Evolutionary conservation across 2,329 filamentous ascomycete genomes (phyloP).

Genomic region (Akanthomyces muscarius): DNA sequence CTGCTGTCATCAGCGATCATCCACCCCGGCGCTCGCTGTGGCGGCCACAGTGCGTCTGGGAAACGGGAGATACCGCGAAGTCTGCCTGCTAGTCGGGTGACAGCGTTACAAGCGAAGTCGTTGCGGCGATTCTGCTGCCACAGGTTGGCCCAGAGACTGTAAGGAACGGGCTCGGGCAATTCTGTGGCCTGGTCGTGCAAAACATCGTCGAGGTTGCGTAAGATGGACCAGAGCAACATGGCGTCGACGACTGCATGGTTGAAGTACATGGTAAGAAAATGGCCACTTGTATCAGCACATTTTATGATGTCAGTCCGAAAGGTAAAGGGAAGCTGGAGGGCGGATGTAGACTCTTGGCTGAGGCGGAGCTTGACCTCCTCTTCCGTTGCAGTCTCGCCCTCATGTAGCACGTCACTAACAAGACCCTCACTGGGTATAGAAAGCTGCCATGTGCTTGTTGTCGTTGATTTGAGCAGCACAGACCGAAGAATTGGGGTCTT

Average conservation of each 20-base stretch:
- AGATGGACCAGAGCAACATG: constrained; percentile 30
- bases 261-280: constrained; percentile 29
- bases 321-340: constrained; percentile 27
- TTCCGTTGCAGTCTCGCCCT: constrained; percentile 23
- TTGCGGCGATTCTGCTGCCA: constrained; percentile 29
- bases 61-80: constrained; percentile 35
- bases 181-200: constrained; percentile 21
- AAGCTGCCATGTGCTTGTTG: not conserved
- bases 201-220: constrained; percentile 31
- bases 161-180: constrained; percentile 26
- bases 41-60: constrained; percentile 30
- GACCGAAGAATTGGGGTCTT: constrained; percentile 7
- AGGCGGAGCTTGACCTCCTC: constrained; percentile 20
- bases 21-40: constrained; percentile 30
- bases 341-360: constrained; percentile 20
- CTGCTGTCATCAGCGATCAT: constrained; percentile 31
- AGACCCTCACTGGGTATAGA: constrained; percentile 18
- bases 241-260: constrained; percentile 36
- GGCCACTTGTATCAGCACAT: constrained; percentile 18
- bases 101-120: constrained; percentile 26
- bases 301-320: constrained; percentile 27
- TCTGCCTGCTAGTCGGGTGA: constrained; percentile 28
- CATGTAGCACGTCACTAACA: constrained; percentile 26
- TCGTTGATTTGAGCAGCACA: not conserved
- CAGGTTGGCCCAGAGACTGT: constrained; percentile 31